Evolutionary conservation across 306 rosid genomes (phyloP).

Genomic region (Delonix regia): DNA sequence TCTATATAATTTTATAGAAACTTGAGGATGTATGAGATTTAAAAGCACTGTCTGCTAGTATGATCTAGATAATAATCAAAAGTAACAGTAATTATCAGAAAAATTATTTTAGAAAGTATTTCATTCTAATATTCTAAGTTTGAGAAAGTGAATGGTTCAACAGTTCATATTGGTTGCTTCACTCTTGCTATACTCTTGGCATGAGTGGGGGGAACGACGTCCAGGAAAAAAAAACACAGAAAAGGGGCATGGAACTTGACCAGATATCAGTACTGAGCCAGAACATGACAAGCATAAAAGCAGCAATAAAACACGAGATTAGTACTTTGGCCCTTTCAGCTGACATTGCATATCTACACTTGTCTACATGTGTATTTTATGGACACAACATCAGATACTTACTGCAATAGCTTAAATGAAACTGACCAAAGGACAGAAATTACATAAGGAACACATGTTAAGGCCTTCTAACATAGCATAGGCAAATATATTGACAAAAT

Average conservation of each 20-base stretch:
- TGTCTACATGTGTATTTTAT: not conserved
- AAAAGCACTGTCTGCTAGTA: not conserved
- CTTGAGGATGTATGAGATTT: not conserved
- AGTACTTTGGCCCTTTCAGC: not conserved
- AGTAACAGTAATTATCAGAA: not conserved
- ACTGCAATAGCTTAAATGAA: constrained; percentile 10
- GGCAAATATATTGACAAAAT: not conserved
- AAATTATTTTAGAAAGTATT: not conserved
- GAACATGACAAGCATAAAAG: constrained; percentile 1
- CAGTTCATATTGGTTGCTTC: not conserved
- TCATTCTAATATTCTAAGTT: not conserved
- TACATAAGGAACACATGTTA: not conserved
- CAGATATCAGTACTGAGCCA: not conserved
- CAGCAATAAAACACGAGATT: not conserved
- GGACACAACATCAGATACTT: not conserved
- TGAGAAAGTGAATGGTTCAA: not conserved
- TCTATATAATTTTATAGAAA: not conserved
- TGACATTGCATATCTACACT: not conserved
- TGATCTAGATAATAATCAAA: not conserved
- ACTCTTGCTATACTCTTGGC: not conserved
- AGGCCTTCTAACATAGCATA: not conserved
- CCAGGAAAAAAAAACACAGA: not conserved
- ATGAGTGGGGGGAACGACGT: not conserved
- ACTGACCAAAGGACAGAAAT: not conserved
- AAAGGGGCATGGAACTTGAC: not conserved